Base-by-base conservation (phyloP, 2,329 filamentous ascomycete genomes). In the Aspergillus sergii region DNA sequence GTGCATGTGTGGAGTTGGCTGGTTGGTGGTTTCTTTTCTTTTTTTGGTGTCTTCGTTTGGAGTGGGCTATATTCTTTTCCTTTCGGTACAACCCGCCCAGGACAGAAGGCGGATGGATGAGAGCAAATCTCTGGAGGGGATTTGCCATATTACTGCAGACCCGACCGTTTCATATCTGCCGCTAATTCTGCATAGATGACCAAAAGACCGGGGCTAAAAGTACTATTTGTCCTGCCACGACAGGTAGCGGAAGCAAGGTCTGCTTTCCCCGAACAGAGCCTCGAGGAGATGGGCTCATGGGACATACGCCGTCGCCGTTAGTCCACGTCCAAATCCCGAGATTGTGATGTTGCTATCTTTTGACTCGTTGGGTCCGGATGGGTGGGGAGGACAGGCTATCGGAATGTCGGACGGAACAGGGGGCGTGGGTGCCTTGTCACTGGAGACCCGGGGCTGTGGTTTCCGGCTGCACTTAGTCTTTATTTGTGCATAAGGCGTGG, bases 141-240 rank as follows among this genome's bases (percentile, higher is more conserved):
- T 3, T 48, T 23, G 4, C 12, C 26, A 16, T 41, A 19, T 45
- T 16, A 34, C 21, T 32, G 21, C 56, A 48, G 28, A 48, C n/a
- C 14, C 41, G 43, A 50, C 28, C 41, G 56, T 58, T 58, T 58
- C 56, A 58, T 19, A 36, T 23, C 19, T 48, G 43, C 56, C 26
- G 56, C 56, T 48, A 55, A 36, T 21, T 9, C 30, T 55, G 51
- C 51, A 39, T 23, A n/a, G 30, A n/a, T 54, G 51, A 36, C 51
- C 51, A 39, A 16, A 54, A 26, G 32, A 23, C 30, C n/a, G 30
- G 51, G 32, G 3, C 10, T 36, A 23, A 54, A 53, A 36, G 46
- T 30, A 51, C 28, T 34, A n/a, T 19, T 36, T 36, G 30, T 51
- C 28, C 48, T 39, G 11, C 50, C 50, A 53, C 26, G 19, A 32